Evolutionary conservation across 192 early-diverging fungal genomes (phyloP), one percentile per base, ranked within the genome.

Genomic region (Backusella luteola): DNA sequence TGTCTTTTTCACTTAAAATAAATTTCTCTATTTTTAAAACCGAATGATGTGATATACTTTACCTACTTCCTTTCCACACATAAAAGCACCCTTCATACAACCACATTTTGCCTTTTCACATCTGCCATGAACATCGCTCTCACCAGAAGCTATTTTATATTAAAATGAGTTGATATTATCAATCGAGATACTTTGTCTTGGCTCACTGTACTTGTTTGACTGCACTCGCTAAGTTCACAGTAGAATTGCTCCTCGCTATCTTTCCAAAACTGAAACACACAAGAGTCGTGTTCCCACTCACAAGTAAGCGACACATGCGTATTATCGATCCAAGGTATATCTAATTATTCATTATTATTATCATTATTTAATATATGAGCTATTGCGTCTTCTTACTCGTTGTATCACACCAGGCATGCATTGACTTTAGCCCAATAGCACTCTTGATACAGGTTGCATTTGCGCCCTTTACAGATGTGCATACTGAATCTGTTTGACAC

Each of bases 211-310:
- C 80, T 75, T 39, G 71, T 66, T 76, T 82, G 80, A 12, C 84
- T 69, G 73, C 96, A 97, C 39, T 93, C 88, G 44, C 86, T 84
- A 32, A 97, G 76, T 69, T 91, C 79, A 80, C 96, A 97, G 74
- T 90, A 97, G 83, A 97, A 97, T 32, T 92, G 91, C 78, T 97
- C 94, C 38, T 85, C 87, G n/a, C 87, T 83, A 36, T 88, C 93
- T 19, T 91, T 89, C 96, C 96, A 97, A 77, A 97, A 81, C 26
- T 77, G 66, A 70, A 79, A 73, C n/a, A 66, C 52, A 46, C 79
- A 84, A 81, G 84, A 80, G 89, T 84, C 92, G 8, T 74, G 46
- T 14, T 38, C 23, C 80, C 80, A 82, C 19, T 82, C 76, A 76
- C 80, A 82, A 34, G 74, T 69, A 29, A 82, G 89, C 12, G 90